Percentiles rank a stretch among this genome's conserved stretches.
Conservation (phyloP, 2,329 filamentous ascomycete species). For the Cryphonectria parasitica region DNA sequence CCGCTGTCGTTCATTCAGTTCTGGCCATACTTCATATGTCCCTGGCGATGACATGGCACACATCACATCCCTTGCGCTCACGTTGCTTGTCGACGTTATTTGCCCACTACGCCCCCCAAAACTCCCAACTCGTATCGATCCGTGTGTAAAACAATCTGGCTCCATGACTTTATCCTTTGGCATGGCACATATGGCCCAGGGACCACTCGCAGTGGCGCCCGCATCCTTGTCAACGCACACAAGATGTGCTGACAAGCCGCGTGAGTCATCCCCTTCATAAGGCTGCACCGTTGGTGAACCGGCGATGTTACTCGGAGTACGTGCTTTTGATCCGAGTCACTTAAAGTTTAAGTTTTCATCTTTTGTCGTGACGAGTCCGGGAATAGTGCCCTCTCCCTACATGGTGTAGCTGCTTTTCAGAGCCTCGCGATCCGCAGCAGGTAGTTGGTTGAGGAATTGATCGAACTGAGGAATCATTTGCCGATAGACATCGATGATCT, state of each 20-base stretch:
- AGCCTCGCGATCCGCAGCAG: slow-evolving; percentile 52
- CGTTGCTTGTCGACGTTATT: neutral
- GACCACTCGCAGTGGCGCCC: neutral
- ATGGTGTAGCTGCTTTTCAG: slow-evolving; percentile 51
- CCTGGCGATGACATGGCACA: neutral
- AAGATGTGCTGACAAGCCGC: neutral
- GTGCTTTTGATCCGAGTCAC: neutral
- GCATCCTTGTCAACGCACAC: neutral
- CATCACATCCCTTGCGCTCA: neutral
- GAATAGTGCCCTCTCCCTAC: slow-evolving; percentile 1
- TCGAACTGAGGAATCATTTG: slow-evolving; percentile 63
- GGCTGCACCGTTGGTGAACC: neutral
- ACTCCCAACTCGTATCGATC: neutral
- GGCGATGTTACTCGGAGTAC: neutral
- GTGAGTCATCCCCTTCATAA: neutral
- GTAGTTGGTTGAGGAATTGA: slow-evolving; percentile 57
- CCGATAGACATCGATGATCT: slow-evolving; percentile 58
- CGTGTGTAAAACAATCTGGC: slow-evolving; percentile 1
- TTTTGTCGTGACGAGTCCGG: neutral
- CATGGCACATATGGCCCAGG: neutral
- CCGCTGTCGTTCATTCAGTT: neutral
- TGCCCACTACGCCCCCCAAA: neutral
- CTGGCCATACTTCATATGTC: neutral
- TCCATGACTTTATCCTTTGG: neutral
- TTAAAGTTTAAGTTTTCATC: neutral